Base-by-base conservation (phyloP, 2,329 filamentous ascomycete species). In the Plectosphaerella sp. region DNA sequence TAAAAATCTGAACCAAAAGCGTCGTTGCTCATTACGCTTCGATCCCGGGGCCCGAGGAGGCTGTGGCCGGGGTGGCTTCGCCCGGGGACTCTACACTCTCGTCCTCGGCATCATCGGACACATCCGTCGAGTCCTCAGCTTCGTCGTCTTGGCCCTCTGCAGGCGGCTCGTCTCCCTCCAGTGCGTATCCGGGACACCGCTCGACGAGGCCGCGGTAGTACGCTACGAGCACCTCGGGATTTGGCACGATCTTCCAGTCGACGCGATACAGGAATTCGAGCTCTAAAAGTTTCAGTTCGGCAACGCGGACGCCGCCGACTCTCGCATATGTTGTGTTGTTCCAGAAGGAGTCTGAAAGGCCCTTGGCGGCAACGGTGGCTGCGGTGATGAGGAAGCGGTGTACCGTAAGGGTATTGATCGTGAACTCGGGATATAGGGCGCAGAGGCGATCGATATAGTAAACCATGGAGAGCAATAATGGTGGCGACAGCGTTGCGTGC, bases 371-470 rank as follows among this genome's bases (percentile, higher is more conserved):
- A 5, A 99, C 94, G 0, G 94, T 97, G 10, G 92, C 93, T 18
- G 92, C 91, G 2, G 93, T 94, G 59, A 99, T 99, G 10, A 99
- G 80, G 64, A 97, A 99, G 9, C 94, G 91, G 72, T 99, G 94
- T 3, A 99, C 93, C 0, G 94, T 99, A 18, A 99, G 78, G 46
- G 91, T 96, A 66, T 92, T 96, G 61, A 99, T 95, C 25, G 92
- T 97, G 68, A 99, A 99, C 46, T 93, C 89, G 3, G 90, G 88
- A 67, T 97, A 99, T 54, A 96, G 77, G 11, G 89, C 87, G 70
- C 93, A 99, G 20, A 99, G 80, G 33, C 91, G 87, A 72, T 99
- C 94, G 63, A 99, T 97, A 64, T 97, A 99, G 67, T 95, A 99
- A 52, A 99, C 94, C 91, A 99, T 97, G 61, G 92, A 94, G 36